Evolutionary conservation across 805 yeast genomes (phyloP).

Genomic region (Candida maris): DNA sequence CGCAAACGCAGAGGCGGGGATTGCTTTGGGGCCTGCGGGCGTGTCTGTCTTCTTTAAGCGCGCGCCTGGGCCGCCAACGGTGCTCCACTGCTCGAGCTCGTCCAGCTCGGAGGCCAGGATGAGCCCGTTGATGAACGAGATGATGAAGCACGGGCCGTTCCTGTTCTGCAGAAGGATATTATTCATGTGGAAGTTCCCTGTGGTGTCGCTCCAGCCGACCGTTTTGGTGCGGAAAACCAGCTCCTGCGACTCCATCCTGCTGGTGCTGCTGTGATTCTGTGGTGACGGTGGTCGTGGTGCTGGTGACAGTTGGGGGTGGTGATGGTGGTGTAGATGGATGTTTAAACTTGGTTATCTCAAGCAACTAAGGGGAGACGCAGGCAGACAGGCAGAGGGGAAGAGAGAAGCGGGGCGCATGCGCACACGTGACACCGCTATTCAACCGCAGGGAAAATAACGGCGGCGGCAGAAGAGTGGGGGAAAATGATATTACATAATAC

Average conservation of each 20-base stretch:
- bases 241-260: neutral
- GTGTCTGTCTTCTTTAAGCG: neutral
- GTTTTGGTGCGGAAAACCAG: slow-evolving; percentile 26
- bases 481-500: too few species aligned
- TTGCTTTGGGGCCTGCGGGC: neutral
- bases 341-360: too few species aligned
- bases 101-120: slow-evolving; percentile 44
- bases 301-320: too few species aligned
- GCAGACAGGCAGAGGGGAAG: neutral
- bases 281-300: too few species aligned
- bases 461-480: too few species aligned
- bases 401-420: too few species aligned
- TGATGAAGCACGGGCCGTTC: slow-evolving; percentile 87
- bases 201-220: slow-evolving; percentile 25
- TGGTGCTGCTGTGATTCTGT: too few species aligned
- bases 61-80: slow-evolving; percentile 10
- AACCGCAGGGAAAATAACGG: too few species aligned
- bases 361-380: slow-evolving; percentile 1
- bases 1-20: slow-evolving; percentile 9
- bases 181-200: slow-evolving; percentile 33
- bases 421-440: too few species aligned
- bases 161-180: slow-evolving; percentile 70
- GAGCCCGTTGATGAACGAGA: slow-evolving; percentile 72
- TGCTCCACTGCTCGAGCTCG: slow-evolving; percentile 19
- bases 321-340: too few species aligned